Evolutionary conservation across 805 yeast species (phyloP).

Genomic region (Cyberlindnera japonica): DNA sequence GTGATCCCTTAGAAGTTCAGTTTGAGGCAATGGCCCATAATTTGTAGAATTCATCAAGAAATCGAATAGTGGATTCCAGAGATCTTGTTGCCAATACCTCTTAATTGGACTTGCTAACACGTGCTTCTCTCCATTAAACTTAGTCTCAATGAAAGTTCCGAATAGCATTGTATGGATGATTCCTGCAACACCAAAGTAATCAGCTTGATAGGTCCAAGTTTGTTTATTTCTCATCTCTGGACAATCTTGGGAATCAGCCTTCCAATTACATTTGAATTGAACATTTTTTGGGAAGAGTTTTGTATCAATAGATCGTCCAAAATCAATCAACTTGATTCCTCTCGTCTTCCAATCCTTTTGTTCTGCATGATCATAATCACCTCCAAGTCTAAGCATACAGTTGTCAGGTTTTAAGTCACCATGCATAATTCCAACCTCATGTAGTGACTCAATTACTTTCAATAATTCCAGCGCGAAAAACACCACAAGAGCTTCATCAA

Average conservation of each 20-base stretch:
- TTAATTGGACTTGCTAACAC: constrained; percentile 48
- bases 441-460: constrained; percentile 57
- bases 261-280: constrained; percentile 57
- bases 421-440: constrained; percentile 64
- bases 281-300: constrained; percentile 47
- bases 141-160: constrained; percentile 57
- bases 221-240: constrained; percentile 56
- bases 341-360: constrained; percentile 32
- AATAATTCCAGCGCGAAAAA: constrained; percentile 65
- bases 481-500: constrained; percentile 62
- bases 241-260: constrained; percentile 66
- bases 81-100: constrained; percentile 68
- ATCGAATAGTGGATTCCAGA: constrained; percentile 70
- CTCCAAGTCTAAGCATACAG: constrained; percentile 64
- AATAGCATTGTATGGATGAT: constrained; percentile 69
- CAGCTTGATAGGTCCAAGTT: constrained; percentile 78
- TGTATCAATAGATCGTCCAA: constrained; percentile 77
- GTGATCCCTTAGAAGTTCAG: constrained; percentile 32
- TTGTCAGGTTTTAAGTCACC: constrained; percentile 87
- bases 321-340: constrained; percentile 69
- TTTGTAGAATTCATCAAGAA: constrained; percentile 56
- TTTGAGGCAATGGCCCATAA: constrained; percentile 38
- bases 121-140: constrained; percentile 29
- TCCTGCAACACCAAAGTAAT: constrained; percentile 78
- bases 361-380: constrained; percentile 18